A percentile compares a stretch with the other conserved stretches of the same genome.
Evolutionary conservation across 1,139 yeast genomes (phyloP).

Genomic region (Sugiyamaella pinicola): DNA sequence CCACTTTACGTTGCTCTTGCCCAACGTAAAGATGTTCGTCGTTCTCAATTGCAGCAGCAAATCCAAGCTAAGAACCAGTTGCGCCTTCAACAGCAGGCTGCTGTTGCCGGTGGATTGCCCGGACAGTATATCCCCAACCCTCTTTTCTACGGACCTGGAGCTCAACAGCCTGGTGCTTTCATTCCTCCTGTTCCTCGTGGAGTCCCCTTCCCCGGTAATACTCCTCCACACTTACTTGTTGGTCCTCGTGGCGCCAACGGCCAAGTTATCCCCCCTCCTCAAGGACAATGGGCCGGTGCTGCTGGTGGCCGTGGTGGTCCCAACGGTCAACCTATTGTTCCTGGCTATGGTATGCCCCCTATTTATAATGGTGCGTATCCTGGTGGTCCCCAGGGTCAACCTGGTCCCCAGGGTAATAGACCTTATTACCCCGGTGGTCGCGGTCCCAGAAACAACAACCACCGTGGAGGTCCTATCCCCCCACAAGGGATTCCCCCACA

Average conservation of each 20-base stretch:
- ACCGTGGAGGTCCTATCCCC: conserved; percentile 34
- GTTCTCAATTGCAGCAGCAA: conserved; percentile 96
- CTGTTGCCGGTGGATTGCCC: conserved; percentile 85
- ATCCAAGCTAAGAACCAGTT: conserved; percentile 94
- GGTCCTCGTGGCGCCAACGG: conserved; percentile 55
- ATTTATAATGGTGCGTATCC: conserved; percentile 65
- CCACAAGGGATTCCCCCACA: conserved; percentile 26
- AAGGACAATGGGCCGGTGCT: conserved; percentile 50
- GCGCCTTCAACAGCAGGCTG: conserved; percentile 87
- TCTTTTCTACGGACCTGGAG: conserved; percentile 76
- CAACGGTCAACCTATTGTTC: conserved; percentile 38
- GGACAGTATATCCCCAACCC: conserved; percentile 92
- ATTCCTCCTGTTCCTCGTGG: conserved; percentile 72
- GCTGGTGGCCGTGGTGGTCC: conserved; percentile 35
- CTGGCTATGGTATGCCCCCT: conserved; percentile 76
- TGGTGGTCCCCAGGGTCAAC: conserved; percentile 37
- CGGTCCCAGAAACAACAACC: conserved; percentile 37
- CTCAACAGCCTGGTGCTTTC: conserved; percentile 72
- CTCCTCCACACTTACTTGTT: conserved; percentile 85
- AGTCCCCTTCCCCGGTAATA: conserved; percentile 82
- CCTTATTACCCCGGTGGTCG: conserved; percentile 40
- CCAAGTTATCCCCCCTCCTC: conserved; percentile 49
- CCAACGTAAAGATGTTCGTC: conserved; percentile 98
- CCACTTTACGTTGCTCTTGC: conserved; percentile 99
- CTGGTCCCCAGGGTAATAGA: conserved; percentile 37